Evolutionary conservation across 306 rosid genomes (phyloP).

Genomic region (Acacia crassicarpa): DNA sequence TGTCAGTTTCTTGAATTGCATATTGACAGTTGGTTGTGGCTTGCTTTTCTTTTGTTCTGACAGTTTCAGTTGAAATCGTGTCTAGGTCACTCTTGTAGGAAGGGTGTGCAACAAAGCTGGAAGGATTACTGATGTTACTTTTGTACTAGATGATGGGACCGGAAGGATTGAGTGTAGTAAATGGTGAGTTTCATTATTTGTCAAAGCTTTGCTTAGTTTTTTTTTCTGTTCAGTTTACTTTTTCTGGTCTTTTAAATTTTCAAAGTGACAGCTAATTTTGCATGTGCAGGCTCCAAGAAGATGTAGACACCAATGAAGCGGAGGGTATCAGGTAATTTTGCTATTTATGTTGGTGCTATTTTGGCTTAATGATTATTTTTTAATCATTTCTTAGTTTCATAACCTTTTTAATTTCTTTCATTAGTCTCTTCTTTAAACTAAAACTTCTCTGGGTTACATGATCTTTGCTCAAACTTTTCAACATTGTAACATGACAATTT

Average conservation of each 20-base stretch:
- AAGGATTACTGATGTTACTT: conserved; percentile 67
- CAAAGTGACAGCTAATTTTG: conserved; percentile 21
- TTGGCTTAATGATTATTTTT: not conserved
- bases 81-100: conserved; percentile 79
- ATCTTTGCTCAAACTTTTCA: not conserved
- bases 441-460: not conserved
- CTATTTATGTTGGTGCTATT: not conserved
- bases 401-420: not conserved
- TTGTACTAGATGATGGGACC: conserved; percentile 87
- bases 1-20: conserved; percentile 40
- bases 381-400: not conserved
- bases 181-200: conserved; percentile 54
- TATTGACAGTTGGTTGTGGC: conserved; percentile 23
- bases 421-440: not conserved
- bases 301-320: conserved; percentile 62
- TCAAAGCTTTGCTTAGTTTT: too few relatives aligned
- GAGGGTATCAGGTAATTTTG: conserved; percentile 57
- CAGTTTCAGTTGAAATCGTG: conserved; percentile 23
- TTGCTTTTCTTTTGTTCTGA: not conserved
- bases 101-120: conserved; percentile 60
- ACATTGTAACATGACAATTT: not conserved
- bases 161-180: conserved; percentile 77
- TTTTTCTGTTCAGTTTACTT: not conserved
- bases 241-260: not conserved
- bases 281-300: conserved; percentile 65